A percentile compares a stretch with the other conserved stretches of the same genome.
phyloP scores from a whole-genome alignment of 805 yeast genomes.

The Wickerhamiella hasegawae region DNA sequence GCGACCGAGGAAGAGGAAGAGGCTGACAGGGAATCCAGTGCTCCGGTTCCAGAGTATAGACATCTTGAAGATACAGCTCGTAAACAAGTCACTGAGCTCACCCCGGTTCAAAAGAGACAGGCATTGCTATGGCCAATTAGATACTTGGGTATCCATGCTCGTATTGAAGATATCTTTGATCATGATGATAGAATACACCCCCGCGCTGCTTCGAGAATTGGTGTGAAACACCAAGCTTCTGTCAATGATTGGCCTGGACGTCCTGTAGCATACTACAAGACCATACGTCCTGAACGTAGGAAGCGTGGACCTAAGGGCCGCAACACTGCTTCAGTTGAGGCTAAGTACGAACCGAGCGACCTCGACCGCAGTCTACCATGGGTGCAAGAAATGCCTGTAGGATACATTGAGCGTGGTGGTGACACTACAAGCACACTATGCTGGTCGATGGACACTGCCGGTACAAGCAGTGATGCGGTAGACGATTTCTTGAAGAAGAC shows the following conservation, averaged over 20 bases:
- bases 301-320: constrained; percentile 7
- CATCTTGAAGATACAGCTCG: constrained; percentile 12
- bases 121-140: constrained; percentile 49
- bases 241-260: constrained; percentile 52
- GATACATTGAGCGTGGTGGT: constrained; percentile 67
- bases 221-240: constrained; percentile 46
- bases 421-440: constrained; percentile 41
- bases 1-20: neutral
- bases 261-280: constrained; percentile 48
- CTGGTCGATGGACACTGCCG: constrained; percentile 33
- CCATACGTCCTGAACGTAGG: constrained; percentile 10
- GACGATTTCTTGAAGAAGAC: constrained; percentile 43
- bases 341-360: constrained; percentile 6
- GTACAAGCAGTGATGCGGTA: constrained; percentile 19
- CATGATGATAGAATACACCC: constrained; percentile 67
- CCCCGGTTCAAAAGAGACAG: constrained; percentile 18
- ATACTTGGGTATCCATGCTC: constrained; percentile 60
- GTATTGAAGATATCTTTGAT: constrained; percentile 63
- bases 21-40: neutral
- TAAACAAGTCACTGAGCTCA: constrained; percentile 4
- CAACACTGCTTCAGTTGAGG: neutral
- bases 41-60: constrained; percentile 8
- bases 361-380: constrained; percentile 27
- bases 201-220: constrained; percentile 60
- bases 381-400: constrained; percentile 65